A percentile compares a stretch with the other conserved stretches of the same genome.
These are phyloP conservation scores for Thinopyrum elongatum DNA, from an alignment of 176 grass and related monocot species.

Conservation along the genomic window DNA sequence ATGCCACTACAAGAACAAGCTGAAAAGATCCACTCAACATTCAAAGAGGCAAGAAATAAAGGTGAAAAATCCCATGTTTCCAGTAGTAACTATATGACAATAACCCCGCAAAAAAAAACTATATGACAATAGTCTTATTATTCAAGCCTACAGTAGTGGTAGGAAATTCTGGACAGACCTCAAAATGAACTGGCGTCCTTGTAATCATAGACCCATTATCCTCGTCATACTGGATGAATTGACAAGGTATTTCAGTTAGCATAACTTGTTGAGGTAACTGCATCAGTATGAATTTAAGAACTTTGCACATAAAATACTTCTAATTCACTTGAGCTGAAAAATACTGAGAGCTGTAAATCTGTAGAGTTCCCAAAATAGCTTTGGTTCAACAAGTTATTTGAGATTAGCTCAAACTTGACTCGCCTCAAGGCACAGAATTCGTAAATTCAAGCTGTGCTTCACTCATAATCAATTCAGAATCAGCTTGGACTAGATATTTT, in stretches of 20 bases:
- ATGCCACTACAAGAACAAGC: neutral
- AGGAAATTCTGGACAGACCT: conserved; percentile 27
- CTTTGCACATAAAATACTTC: neutral
- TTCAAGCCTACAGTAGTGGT: neutral
- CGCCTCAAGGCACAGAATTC: neutral
- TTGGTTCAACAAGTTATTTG: neutral
- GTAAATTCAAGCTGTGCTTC: neutral
- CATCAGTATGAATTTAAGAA: neutral
- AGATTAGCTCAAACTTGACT: neutral
- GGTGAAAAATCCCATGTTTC: neutral
- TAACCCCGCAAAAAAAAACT: too few species aligned
- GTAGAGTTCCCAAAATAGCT: conserved; percentile 4
- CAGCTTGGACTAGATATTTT: neutral
- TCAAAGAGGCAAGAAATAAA: neutral
- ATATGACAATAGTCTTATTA: neutral
- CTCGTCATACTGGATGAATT: conserved; percentile 38
- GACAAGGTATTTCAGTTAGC: conserved; percentile 24
- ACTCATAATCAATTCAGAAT: conserved; percentile 9
- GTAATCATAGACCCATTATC: conserved; percentile 29
- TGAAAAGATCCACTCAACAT: neutral
- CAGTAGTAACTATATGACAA: neutral
- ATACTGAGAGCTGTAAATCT: neutral
- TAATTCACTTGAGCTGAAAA: neutral
- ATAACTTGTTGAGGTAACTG: neutral
- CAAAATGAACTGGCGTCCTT: conserved; percentile 40